These are phyloP conservation scores for Tulasnella sp. DNA, from an alignment of 768 basidiomycete species.

Conservation along the genomic window DNA sequence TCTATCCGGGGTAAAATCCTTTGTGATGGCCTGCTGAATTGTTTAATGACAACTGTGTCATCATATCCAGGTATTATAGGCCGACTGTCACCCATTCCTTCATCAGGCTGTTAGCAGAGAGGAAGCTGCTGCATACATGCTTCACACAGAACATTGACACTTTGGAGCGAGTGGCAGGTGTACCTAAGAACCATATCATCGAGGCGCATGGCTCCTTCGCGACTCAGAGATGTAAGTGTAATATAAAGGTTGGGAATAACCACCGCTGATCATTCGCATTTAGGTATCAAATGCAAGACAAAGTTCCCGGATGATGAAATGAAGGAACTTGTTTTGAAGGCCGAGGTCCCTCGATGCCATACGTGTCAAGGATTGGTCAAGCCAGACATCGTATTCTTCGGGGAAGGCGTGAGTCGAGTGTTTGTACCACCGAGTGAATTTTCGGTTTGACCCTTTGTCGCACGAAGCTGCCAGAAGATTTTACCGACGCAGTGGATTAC, in stretches of 20 bases:
- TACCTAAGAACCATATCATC: conserved; percentile 62
- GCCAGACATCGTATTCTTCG: conserved; percentile 94
- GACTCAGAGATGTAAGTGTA: conserved; percentile 50
- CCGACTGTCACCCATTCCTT: conserved; percentile 89
- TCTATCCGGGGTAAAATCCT: conserved; percentile 57
- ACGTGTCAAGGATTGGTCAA: conserved; percentile 67
- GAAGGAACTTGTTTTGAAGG: conserved; percentile 45
- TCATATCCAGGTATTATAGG: conserved; percentile 41
- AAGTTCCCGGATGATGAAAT: conserved; percentile 58
- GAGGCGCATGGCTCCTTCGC: conserved; percentile 98
- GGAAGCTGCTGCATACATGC: conserved; percentile 58
- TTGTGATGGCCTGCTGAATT: too few species aligned
- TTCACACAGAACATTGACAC: conserved; percentile 91
- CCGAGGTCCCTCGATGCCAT: conserved; percentile 56
- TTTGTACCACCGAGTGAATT: neutral
- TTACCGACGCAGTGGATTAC: conserved; percentile 45
- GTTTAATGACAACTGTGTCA: too few species aligned
- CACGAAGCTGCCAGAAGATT: conserved; percentile 57
- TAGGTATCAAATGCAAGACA: conserved; percentile 48
- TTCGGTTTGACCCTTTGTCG: neutral
- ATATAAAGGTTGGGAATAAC: too few species aligned
- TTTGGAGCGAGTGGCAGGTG: conserved; percentile 73
- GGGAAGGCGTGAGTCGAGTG: conserved; percentile 49
- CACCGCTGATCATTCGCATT: neutral
- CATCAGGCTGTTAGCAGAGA: conserved; percentile 65